Evolutionary conservation across 768 basidiomycete species (phyloP), one percentile per base, ranked within the genome.

Genomic region (Boletus barrowsii): DNA sequence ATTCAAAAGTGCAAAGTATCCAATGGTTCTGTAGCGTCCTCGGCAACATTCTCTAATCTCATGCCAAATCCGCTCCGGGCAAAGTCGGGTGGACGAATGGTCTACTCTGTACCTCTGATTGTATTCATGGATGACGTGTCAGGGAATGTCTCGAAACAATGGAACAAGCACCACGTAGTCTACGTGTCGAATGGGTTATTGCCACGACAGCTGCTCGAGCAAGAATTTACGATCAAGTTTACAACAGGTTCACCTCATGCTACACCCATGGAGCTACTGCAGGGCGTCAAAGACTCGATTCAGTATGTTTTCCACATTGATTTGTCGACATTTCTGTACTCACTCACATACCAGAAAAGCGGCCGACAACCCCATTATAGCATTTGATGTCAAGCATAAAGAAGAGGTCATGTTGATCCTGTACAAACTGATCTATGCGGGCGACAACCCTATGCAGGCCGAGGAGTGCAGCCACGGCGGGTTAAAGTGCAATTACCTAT

Each of bases 41-140:
- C 55, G 0, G 10, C 9, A 0, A 0, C 35, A n/a, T 53, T 52
- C 30, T 45, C 49, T 3, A 13, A 22, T 33, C 49, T 57, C 0
- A 68, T 66, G 63, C 67, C 63, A 5, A 60, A 72, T 39, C 65
- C 59, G 0, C 47, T 64, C 1, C 40, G 57, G 0, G 44, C 15
- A 2, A 53, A 60, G 2, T 65, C 64, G 0, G 49, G 51, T 2
- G 67, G 72, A 1, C 45, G 48, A 0, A 65, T 66, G 58, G 55
- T 62, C 1, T 56, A 63, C 6, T 55, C 51, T 0, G 57, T 66
- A 0, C 69, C 68, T 0, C 51, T 71, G 4, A 65, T 73, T 2
- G 18, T 73, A 0, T 73, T 73, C 50, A 65, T 73, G 42, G 73
- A 75, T 32, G 69, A 76, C 43, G 60, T 75, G 0, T 75, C 68